Evolutionary conservation across 1,139 yeast species (phyloP), one percentile per base, ranked within the genome.

Genomic region (Geotrichum aggregatum): DNA sequence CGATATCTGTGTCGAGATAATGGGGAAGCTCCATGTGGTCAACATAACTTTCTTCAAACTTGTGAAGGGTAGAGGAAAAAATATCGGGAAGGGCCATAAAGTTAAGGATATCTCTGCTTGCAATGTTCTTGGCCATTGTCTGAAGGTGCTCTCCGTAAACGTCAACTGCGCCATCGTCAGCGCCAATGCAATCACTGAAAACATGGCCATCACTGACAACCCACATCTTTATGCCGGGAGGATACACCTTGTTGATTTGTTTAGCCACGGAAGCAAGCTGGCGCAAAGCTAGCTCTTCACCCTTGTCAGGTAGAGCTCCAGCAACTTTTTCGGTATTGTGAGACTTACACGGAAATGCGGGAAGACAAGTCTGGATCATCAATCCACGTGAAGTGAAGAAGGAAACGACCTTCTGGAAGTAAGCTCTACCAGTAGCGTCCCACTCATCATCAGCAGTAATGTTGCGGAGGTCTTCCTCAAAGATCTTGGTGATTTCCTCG

Each of bases 341-440:
- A 3, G 56, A 53, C 31, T 53, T 53, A 52, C 56, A 53, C 4
- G 56, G 56, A 35, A 53, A 53, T 1, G 56, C 56, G 30, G 56
- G 56, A n/a, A 53, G 42, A 30, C 56, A 53, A 1, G 56, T 44
- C 36, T 53, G 52, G 28, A 53, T 42, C 14, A 34, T 46, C 5
- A 43, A 16, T 11, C 28, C 47, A 13, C 52, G 50, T 7, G 46
- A 31, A 11, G 50, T 49, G 30, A 50, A 53, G 35, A 49, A 53
- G 10, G 19, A 16, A 19, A 53, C 49, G 16, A 42, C 50, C 7
- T 34, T 33, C 8, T 26, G 24, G 19, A 53, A 53, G 40, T 50
- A 47, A 1, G 28, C 18, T 34, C 44, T 39, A 10, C 55, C 55
- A 16, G 36, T 14, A 10, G n/a, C 8, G 3, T 34, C 50, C 56